Base-by-base conservation (phyloP, 257 asterid genomes). In the Verbascum thapsus region DNA sequence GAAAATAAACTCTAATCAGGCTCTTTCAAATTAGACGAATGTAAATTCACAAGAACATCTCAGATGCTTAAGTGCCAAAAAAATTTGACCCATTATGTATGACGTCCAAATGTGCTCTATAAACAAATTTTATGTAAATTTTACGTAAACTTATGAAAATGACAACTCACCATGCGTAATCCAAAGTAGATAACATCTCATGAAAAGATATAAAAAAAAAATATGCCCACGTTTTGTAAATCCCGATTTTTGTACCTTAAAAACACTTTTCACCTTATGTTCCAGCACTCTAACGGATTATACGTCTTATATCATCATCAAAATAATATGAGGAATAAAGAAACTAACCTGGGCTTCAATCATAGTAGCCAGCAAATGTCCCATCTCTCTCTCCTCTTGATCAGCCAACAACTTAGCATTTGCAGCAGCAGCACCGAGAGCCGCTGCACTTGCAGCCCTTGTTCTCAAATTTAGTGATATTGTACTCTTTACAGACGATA, bases 381-480 rank as follows among this genome's bases (percentile, higher is more conserved):
- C 90, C 10, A 92, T 84, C 69, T 87, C 83, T 71, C 86, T 83
- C 80, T 87, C 97, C 84, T 92, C 98, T 67, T 87, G 89, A 77
- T 83, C 91, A 49, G 98, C 97, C 87, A 89, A 80, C 76, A 83
- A 63, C 70, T 83, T 87, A 26, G 98, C 96, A 69, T 83, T 87
- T 52, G 94, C 97, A 56, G 98, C 97, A 53, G 96, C 97, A 61
- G 83, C 94, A 48, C 90, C 96, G 34, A 92, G 84, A 42, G 95
- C 91, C 4, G 97, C 80, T 50, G 98, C 97, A 48, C 96, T 81
- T 50, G 97, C 95, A 35, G 94, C 96, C 67, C 95, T 80, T 69
- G 73, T 85, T 66, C 95, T 81, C 76, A 92, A 71, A 61, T 81
- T 83, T 70, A 72, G 69, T 10, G 95, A 88, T 63, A 87, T 81